Evolutionary conservation across 2,329 filamentous ascomycete species (phyloP), one percentile per base, ranked within the genome.

Genomic region (Aspergillus sp.): DNA sequence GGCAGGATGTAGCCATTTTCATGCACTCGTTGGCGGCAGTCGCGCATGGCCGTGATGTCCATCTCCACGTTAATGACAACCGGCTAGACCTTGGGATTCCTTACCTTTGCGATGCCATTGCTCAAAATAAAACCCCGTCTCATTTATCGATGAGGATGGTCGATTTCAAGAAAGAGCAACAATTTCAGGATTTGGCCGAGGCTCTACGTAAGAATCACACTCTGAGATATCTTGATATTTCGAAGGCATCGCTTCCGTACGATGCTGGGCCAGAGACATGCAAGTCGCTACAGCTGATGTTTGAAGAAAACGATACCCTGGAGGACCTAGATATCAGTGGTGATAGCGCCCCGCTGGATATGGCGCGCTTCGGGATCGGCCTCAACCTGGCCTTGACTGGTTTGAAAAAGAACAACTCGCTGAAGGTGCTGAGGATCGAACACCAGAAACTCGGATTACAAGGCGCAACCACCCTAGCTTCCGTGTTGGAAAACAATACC

Each of bases 281-380:
- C 65, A 81, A 83, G 58, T 82, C 84, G 13, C 71, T 90, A 55
- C 82, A 86, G 60, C 71, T 79, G 50, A 82, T 90, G 73, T 87
- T 90, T 64, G 83, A 85, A 34, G 82, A 87, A 52, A 90, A 90
- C 60, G 78, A 79, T n/a, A 86, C 84, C 1, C 75, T 90, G 2
- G 80, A 86, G 63, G 86, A 86, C 68, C 74, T 90, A 12, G 85
- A 90, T 68, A 86, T 90, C 45, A 89, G 87, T 24, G 88, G 88
- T 8, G 88, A 90, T 65, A 86, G 87, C 62, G 87, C 88, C 5
- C 83, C 88, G 64, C 72, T 90, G n/a, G 88, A 90, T 66, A 86
- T 86, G 4, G 86, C 86, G 3, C 83, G 86, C 49, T 85, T 90
- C 61, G 88, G 88, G 15, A 84, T 86, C 55, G 87, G 87, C 2